Evolutionary conservation across 345 rosid genomes (phyloP).

Genomic region (Bruguiera parviflora): DNA sequence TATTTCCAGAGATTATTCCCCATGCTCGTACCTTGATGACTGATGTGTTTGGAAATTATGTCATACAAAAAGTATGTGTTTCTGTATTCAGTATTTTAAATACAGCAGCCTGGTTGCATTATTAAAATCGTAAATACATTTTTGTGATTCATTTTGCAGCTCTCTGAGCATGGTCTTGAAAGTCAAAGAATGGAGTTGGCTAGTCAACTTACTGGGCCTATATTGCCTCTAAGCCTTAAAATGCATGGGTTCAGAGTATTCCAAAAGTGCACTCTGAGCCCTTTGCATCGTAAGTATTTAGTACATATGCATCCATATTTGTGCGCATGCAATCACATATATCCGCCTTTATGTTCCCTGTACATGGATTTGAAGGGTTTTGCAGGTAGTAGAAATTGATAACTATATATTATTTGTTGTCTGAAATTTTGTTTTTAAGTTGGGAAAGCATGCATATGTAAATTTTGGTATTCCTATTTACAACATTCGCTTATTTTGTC

Average conservation of each 20-base stretch:
- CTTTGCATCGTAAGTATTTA: background rate
- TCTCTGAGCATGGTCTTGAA: conserved; percentile 82
- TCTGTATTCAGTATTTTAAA: conserved; percentile 10
- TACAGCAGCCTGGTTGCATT: background rate
- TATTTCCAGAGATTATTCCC: conserved; percentile 79
- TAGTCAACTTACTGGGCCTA: conserved; percentile 73
- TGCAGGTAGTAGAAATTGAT: too few species aligned
- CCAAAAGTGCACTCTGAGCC: conserved; percentile 57
- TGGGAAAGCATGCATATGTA: too few species aligned
- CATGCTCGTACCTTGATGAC: conserved; percentile 85
- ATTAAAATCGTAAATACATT: conserved; percentile 15
- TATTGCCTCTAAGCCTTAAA: conserved; percentile 81
- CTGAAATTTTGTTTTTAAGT: too few species aligned
- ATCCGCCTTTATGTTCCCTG: too few species aligned
- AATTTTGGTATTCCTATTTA: background rate
- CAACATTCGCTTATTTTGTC: conserved; percentile 1
- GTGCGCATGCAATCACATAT: background rate
- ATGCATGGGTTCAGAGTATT: conserved; percentile 99
- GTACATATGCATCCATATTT: background rate
- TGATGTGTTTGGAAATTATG: conserved; percentile 99
- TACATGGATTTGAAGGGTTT: too few species aligned
- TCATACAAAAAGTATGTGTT: conserved; percentile 71
- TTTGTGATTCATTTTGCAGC: conserved; percentile 48
- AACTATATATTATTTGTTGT: too few species aligned
- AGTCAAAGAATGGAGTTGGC: conserved; percentile 78